Conservation (phyloP, 2,329 filamentous ascomycete genomes). For the Nigrospora sphaerica region DNA sequence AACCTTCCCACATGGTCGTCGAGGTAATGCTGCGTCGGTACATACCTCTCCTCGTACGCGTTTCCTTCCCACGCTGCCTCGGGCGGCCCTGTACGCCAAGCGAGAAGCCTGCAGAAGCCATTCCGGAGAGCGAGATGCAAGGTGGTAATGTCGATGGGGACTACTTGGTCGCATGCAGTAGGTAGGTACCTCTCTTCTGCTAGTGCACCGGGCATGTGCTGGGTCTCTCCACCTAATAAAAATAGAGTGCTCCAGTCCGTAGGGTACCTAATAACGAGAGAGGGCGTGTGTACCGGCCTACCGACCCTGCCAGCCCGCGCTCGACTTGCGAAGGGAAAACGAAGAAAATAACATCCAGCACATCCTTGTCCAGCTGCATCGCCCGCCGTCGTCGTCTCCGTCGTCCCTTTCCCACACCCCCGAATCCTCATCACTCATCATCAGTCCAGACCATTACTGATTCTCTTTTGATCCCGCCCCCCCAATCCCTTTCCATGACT, state of each 20-base stretch:
- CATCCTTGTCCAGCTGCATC: not conserved
- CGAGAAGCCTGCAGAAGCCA: no score
- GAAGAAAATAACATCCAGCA: not conserved
- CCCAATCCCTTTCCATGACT: no score
- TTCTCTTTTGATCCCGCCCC: no score
- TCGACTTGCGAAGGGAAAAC: not conserved
- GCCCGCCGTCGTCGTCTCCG: not conserved
- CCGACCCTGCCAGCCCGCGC: not conserved
- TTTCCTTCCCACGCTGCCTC: no score
- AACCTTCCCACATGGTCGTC: no score
- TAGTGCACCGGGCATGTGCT: conserved; percentile 4
- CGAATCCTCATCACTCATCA: not conserved
- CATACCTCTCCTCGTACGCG: no score
- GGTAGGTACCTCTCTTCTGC: not conserved
- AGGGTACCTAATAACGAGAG: not conserved
- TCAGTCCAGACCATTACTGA: no score
- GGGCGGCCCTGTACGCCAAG: no score
- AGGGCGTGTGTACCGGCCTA: not conserved
- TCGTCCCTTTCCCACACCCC: not conserved
- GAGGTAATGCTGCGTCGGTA: no score
- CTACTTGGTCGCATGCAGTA: no score
- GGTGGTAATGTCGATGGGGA: no score
- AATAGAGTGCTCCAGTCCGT: conserved; percentile 4
- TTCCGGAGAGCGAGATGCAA: no score
- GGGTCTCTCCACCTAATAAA: conserved; percentile 7